These are phyloP conservation scores for Solanum chilense DNA, from an alignment of 257 asterid genomes.

Conservation along the genomic window DNA sequence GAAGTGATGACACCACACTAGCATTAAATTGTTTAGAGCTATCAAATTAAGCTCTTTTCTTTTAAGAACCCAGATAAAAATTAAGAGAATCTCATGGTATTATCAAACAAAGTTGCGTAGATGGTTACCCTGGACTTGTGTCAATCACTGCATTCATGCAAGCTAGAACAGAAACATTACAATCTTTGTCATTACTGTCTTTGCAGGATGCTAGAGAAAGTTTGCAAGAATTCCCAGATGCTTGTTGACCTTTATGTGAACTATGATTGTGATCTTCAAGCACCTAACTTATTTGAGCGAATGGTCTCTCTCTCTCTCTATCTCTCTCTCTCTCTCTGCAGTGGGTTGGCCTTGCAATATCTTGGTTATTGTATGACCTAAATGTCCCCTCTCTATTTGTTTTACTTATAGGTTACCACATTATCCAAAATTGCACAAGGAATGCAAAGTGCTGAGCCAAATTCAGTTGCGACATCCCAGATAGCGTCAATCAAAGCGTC, in stretches of 20 bases:
- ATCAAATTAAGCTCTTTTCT: not conserved
- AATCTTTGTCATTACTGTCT: slow-evolving; percentile 3
- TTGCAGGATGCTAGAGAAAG: slow-evolving; percentile 93
- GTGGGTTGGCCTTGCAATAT: not conserved
- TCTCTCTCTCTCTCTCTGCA: not conserved
- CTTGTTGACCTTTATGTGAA: slow-evolving; percentile 94
- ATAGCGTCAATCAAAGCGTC: slow-evolving; percentile 71
- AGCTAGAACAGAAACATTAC: not conserved
- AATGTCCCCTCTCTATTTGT: slow-evolving; percentile 15
- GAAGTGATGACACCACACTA: not conserved
- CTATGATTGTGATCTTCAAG: slow-evolving; percentile 97
- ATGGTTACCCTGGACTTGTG: not conserved
- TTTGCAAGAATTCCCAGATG: slow-evolving; percentile 93
- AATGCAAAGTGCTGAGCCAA: slow-evolving; percentile 68
- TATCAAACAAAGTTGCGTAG: not conserved
- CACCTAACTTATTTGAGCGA: slow-evolving; percentile 90
- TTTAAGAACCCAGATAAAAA: not conserved
- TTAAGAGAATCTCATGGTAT: not conserved
- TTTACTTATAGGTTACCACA: slow-evolving; percentile 49
- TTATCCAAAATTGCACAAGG: slow-evolving; percentile 94
- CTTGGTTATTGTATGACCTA: not conserved
- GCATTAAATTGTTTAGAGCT: not conserved
- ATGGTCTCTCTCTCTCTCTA: slow-evolving; percentile 40
- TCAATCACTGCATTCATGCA: not conserved
- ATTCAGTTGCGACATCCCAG: slow-evolving; percentile 71